phyloP scores from a whole-genome alignment of 805 yeast genomes.

The Metschnikowia reukaufii region DNA sequence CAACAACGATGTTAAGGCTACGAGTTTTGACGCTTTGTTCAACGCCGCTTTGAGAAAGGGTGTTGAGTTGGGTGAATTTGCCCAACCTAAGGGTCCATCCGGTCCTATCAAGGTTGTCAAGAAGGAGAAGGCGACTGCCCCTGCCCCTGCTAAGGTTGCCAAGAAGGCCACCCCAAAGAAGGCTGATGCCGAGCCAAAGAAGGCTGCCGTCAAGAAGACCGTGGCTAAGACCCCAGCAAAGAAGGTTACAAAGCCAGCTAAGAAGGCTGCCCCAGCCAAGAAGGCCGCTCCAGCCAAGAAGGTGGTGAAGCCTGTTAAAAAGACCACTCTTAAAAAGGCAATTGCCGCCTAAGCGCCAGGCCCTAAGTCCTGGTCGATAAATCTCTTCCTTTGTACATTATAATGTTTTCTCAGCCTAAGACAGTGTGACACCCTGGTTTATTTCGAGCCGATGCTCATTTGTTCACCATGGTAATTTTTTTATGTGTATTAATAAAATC shows the following conservation, averaged over 20 bases:
- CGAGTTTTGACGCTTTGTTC: constrained; percentile 72
- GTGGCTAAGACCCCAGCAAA: constrained; percentile 7
- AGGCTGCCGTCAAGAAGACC: constrained; percentile 8
- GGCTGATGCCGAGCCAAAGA: constrained; percentile 7
- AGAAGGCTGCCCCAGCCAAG: constrained; percentile 8
- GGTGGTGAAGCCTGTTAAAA: constrained; percentile 12
- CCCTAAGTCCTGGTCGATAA: constrained; percentile 1
- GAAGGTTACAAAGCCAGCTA: constrained; percentile 10
- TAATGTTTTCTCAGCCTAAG: constrained; percentile 5
- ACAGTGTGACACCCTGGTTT: constrained; percentile 9
- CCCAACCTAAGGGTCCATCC: constrained; percentile 87
- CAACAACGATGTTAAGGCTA: constrained; percentile 56
- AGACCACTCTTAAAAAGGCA: constrained; percentile 12
- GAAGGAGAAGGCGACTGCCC: constrained; percentile 26
- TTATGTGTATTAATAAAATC: constrained; percentile 13
- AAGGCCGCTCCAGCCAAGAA: constrained; percentile 3
- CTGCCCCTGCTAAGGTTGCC: constrained; percentile 7
- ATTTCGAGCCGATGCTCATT: constrained; percentile 4
- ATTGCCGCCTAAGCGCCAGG: constrained; percentile 8
- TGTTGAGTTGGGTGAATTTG: constrained; percentile 70
- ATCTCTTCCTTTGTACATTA: constrained; percentile 16
- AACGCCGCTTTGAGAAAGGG: constrained; percentile 79
- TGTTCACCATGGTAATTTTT: constrained; percentile 1
- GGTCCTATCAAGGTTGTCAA: constrained; percentile 75
- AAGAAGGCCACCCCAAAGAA: constrained; percentile 13